Percentiles rank a stretch among this genome's conserved stretches.
These are phyloP conservation scores for Ceratobasidium sp. DNA, from an alignment of 1,284 basidiomycete genomes.

Conservation along the genomic window DNA sequence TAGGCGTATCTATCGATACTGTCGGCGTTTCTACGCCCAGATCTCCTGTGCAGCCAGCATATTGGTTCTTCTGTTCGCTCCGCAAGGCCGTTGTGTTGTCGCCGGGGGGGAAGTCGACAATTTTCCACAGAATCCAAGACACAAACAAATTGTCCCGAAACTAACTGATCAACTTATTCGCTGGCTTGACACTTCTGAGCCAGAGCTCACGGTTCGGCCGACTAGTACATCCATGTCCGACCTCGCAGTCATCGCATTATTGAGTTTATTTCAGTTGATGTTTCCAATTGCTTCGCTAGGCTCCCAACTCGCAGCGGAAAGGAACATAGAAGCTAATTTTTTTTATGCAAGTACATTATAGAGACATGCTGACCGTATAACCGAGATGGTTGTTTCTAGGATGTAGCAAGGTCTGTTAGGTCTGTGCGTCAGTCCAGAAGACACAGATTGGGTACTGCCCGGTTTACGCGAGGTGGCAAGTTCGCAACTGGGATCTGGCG, in stretches of 20 bases:
- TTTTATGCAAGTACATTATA: not conserved
- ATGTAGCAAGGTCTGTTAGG: not conserved
- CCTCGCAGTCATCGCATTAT: not conserved
- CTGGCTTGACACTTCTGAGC: not conserved
- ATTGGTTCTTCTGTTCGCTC: not conserved
- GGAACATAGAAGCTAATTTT: not conserved
- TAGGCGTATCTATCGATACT: not conserved
- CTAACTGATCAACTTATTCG: not conserved
- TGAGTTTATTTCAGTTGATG: not conserved
- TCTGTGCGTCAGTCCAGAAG: too few relatives aligned
- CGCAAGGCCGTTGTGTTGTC: slow-evolving; percentile 22
- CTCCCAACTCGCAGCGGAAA: not conserved
- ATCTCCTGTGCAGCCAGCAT: not conserved
- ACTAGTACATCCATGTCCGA: not conserved
- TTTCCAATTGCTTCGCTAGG: not conserved
- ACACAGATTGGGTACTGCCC: too few relatives aligned
- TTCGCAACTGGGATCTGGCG: too few relatives aligned
- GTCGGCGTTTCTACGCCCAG: not conserved
- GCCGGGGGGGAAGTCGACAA: not conserved
- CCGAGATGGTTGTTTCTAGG: not conserved
- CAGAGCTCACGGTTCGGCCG: not conserved
- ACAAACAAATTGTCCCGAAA: too few relatives aligned
- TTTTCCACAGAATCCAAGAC: not conserved
- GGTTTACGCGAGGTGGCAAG: too few relatives aligned
- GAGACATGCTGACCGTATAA: not conserved